phyloP scores from a whole-genome alignment of 2,329 filamentous ascomycete species.

The Emergomyces orientalis region DNA sequence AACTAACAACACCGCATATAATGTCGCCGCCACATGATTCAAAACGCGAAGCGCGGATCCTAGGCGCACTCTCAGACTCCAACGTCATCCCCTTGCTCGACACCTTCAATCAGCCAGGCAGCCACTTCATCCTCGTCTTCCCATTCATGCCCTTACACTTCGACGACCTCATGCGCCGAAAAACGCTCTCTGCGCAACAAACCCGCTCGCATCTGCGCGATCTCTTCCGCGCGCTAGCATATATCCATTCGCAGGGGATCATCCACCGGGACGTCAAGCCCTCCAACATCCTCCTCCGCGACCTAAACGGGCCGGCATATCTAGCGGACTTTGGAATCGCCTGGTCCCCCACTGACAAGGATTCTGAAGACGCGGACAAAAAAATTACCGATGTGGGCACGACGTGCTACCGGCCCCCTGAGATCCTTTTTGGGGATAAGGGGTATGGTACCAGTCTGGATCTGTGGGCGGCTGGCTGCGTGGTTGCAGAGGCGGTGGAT shows the following conservation, averaged over 20 bases:
- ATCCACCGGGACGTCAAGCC: slow-evolving; percentile 94
- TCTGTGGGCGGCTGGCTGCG: slow-evolving; percentile 79
- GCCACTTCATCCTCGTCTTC: slow-evolving; percentile 69
- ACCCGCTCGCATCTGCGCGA: slow-evolving; percentile 50
- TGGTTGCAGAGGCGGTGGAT: slow-evolving; percentile 66
- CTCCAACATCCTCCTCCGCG: slow-evolving; percentile 69
- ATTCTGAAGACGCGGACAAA: slow-evolving; percentile 52
- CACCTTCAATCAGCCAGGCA: slow-evolving; percentile 59
- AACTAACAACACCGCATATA: slow-evolving; percentile 68
- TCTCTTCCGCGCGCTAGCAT: slow-evolving; percentile 59
- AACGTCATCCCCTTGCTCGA: slow-evolving; percentile 61
- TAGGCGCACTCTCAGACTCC: slow-evolving; percentile 49
- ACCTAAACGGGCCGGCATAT: slow-evolving; percentile 60
- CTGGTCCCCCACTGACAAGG: slow-evolving; percentile 56
- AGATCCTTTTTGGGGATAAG: slow-evolving; percentile 76
- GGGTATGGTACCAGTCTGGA: slow-evolving; percentile 66
- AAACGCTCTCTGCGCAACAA: slow-evolving; percentile 33
- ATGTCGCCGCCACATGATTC: slow-evolving; percentile 76
- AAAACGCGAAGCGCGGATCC: slow-evolving; percentile 65
- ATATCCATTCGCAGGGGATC: slow-evolving; percentile 65
- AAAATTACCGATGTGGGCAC: slow-evolving; percentile 94
- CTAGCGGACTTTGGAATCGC: slow-evolving; percentile 89
- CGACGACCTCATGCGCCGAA: slow-evolving; percentile 51
- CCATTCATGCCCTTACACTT: slow-evolving; percentile 73
- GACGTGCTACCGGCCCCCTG: slow-evolving; percentile 80